Percentiles rank a stretch among this genome's conserved stretches.
phyloP scores from a whole-genome alignment of 495 filamentous ascomycete species.

The Neurospora sp. region DNA sequence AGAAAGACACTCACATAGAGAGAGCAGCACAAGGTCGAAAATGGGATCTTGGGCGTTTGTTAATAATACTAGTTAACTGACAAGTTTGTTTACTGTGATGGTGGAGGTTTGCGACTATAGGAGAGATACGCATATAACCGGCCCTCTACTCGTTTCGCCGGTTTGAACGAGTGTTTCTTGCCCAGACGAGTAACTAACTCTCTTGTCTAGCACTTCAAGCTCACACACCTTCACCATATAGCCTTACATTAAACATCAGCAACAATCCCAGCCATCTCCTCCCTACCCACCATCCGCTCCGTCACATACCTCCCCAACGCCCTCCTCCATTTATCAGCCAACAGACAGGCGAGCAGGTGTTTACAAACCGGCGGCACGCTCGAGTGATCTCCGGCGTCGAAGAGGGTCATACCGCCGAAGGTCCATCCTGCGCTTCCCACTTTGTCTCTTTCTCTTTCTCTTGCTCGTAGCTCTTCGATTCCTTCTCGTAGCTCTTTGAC shows the following conservation, averaged over 20 bases:
- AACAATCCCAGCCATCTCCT: constrained; percentile 70
- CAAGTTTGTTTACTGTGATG: background rate
- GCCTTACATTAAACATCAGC: constrained; percentile 41
- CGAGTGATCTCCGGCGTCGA: constrained; percentile 14
- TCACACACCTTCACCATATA: too few relatives aligned
- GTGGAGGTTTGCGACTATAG: background rate
- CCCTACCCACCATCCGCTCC: constrained; percentile 42
- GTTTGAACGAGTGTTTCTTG: too few relatives aligned
- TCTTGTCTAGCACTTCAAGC: too few relatives aligned
- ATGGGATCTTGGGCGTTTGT: background rate
- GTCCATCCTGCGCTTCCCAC: constrained; percentile 14
- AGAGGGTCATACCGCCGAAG: constrained; percentile 30
- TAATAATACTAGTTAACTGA: background rate
- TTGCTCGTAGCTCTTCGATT: too few relatives aligned
- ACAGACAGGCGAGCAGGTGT: constrained; percentile 74
- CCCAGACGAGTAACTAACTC: too few relatives aligned
- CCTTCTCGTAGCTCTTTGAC: too few relatives aligned
- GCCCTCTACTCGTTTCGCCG: background rate
- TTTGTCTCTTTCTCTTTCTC: background rate
- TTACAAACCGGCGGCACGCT: constrained; percentile 58
- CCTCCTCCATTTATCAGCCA: constrained; percentile 55
- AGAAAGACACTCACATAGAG: background rate
- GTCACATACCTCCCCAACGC: constrained; percentile 47
- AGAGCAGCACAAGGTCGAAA: background rate
- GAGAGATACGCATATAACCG: background rate